Base-by-base conservation (phyloP, 768 basidiomycete species). In the Amanita brunnescens region DNA sequence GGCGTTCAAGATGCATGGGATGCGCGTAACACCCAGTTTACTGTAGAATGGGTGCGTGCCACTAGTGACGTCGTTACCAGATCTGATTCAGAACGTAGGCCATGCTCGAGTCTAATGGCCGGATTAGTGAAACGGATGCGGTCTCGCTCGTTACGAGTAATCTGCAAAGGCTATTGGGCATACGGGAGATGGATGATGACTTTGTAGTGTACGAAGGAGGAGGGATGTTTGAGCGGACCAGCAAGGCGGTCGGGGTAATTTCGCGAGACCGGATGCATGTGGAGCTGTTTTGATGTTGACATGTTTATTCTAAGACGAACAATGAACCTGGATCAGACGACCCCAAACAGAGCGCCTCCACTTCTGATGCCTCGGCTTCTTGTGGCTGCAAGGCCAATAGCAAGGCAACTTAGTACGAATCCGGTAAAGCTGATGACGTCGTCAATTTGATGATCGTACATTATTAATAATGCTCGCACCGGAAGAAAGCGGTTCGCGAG, bases 401-500 rank as follows among this genome's bases (percentile, higher is more conserved):
- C 82, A 42, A 91, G 70, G 60, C 89, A 91, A 62, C 90, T 91
- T 40, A 92, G 64, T 46, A 92, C 60, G 61, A 90, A 92, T 1
- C 88, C 90, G 2, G 86, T 73, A 63, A 92, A 92, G 52, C 89
- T 91, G 38, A 32, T 7, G 16, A 23, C 12, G 51, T 32, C 34
- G 12, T 23, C 52, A 18, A 53, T 52, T 52, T 13, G 38, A 41
- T 26, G 46, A 32, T 9, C 37, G 45, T 16, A 39, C 47, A 48
- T 35, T 52, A 33, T 38, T 20, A 48, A 47, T 14, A 16, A 7
- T 8, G 51, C 50, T 47, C 60, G 41, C 64, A 87, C 89, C 90
- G 79, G 66, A 91, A 91, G 71, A 92, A 92, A 26, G 90, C 89
- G 47, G 89, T 75, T 12, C 88, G 79, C 34, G 89, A 92, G 47